Evolutionary conservation across 225 moss, liverwort and hornwort genomes (phyloP).

Genomic region (Bryoerythrophyllum caledonicum): DNA sequence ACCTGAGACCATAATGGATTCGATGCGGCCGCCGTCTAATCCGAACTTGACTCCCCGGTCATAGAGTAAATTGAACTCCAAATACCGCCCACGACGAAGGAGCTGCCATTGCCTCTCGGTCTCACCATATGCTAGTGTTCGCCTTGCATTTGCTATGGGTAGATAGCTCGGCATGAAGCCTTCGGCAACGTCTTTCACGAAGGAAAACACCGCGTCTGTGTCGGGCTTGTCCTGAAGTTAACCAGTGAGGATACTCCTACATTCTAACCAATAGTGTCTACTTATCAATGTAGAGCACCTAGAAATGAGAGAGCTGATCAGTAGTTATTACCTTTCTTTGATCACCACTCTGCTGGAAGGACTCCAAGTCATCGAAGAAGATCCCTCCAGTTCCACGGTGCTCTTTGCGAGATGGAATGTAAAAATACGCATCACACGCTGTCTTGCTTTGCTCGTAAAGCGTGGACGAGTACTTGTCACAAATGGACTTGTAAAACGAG

Average conservation of each 20-base stretch:
- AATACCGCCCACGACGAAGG: slow-evolving; percentile 74
- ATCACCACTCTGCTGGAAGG: slow-evolving; percentile 29
- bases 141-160: slow-evolving; percentile 63
- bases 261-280: not conserved
- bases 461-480: slow-evolving; percentile 65
- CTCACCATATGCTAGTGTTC: slow-evolving; percentile 51
- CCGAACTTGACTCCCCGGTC: slow-evolving; percentile 92
- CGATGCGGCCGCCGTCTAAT: slow-evolving; percentile 82
- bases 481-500: slow-evolving; percentile 65
- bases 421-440: slow-evolving; percentile 87
- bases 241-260: not conserved
- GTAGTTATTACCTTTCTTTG: slow-evolving; percentile 22
- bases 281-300: not conserved
- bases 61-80: slow-evolving; percentile 91
- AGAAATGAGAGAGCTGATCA: slow-evolving; percentile 14
- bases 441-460: slow-evolving; percentile 70
- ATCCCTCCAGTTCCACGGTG: slow-evolving; percentile 92
- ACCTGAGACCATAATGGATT: slow-evolving; percentile 98
- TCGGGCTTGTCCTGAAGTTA: slow-evolving; percentile 29
- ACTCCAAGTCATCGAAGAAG: slow-evolving; percentile 87
- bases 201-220: slow-evolving; percentile 55
- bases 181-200: slow-evolving; percentile 73
- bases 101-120: slow-evolving; percentile 83
- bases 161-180: slow-evolving; percentile 94
- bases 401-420: slow-evolving; percentile 83